Evolutionary conservation across 768 basidiomycete species (phyloP).

Genomic region (Polyporus arcularius): DNA sequence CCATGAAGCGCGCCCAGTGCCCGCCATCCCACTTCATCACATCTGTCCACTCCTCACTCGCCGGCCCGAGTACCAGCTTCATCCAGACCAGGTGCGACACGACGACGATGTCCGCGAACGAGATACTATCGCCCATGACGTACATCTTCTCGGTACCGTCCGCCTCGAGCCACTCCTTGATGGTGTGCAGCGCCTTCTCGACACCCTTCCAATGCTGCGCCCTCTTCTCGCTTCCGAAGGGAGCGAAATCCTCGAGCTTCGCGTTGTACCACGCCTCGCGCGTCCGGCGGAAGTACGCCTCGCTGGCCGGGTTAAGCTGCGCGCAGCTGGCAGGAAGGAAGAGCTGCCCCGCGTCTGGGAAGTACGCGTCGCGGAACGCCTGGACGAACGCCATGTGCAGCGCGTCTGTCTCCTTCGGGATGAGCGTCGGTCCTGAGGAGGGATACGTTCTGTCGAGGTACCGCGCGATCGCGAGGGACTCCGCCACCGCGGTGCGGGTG

Average conservation of each 20-base stretch:
- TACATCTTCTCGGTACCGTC: constrained; percentile 31
- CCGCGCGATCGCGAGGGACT: constrained; percentile 30
- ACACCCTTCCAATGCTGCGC: constrained; percentile 30
- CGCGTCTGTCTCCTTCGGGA: constrained; percentile 33
- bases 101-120: constrained; percentile 38
- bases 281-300: constrained; percentile 34
- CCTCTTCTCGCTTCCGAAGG: constrained; percentile 24
- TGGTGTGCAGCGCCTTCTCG: constrained; percentile 27
- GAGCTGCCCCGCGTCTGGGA: background rate
- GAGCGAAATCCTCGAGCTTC: constrained; percentile 37
- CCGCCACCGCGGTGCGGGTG: constrained; percentile 22
- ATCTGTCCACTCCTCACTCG: constrained; percentile 35
- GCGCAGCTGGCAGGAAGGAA: constrained; percentile 15
- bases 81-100: constrained; percentile 39
- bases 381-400: constrained; percentile 27
- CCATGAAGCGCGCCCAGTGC: constrained; percentile 38
- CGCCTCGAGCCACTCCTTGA: constrained; percentile 34
- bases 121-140: constrained; percentile 32
- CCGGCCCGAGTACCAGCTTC: constrained; percentile 22
- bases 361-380: constrained; percentile 12
- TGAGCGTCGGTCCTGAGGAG: constrained; percentile 31
- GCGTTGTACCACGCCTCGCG: constrained; percentile 32
- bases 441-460: constrained; percentile 32
- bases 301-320: constrained; percentile 12
- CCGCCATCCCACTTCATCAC: constrained; percentile 40